Conservation (phyloP, 2,329 filamentous ascomycete genomes). For the Aureobasidium sp. region DNA sequence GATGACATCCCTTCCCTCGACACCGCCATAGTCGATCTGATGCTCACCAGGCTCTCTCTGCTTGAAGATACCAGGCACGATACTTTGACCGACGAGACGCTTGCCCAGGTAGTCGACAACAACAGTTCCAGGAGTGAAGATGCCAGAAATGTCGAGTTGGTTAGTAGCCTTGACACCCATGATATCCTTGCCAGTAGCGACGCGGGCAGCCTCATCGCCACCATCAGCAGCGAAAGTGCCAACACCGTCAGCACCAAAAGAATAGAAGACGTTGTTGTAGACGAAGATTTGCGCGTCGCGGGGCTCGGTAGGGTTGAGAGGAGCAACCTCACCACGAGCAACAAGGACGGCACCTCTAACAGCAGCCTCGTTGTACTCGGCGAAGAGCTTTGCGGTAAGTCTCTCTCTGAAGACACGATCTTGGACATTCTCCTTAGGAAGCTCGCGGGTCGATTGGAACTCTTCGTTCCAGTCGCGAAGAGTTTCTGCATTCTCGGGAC, state of each 20-base stretch:
- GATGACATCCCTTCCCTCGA: conserved; percentile 93
- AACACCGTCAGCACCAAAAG: conserved; percentile 93
- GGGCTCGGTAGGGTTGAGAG: conserved; percentile 87
- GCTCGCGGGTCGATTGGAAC: conserved; percentile 90
- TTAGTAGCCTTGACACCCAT: conserved; percentile 91
- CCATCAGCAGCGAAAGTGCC: conserved; percentile 95
- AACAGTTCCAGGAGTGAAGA: conserved; percentile 93
- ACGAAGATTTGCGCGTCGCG: conserved; percentile 96
- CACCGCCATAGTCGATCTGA: conserved; percentile 97
- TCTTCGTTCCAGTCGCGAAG: conserved; percentile 98
- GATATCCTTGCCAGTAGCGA: conserved; percentile 95
- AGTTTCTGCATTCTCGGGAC: conserved; percentile 88
- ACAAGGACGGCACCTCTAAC: conserved; percentile 86
- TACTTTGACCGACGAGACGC: conserved; percentile 93
- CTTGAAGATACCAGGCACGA: conserved; percentile 98
- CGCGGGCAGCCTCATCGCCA: conserved; percentile 88
- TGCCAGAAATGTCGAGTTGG: conserved; percentile 86
- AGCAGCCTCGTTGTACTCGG: conserved; percentile 94
- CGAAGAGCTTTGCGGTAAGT: conserved; percentile 89
- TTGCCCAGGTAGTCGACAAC: conserved; percentile 96
- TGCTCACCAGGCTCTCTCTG: conserved; percentile 95
- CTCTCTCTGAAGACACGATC: conserved; percentile 94
- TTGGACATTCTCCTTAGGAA: conserved; percentile 88
- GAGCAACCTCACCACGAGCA: conserved; percentile 82
- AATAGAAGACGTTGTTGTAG: conserved; percentile 99